Conservation (phyloP, 352 stramenopile species). For the Phytopythium boreale region DNA sequence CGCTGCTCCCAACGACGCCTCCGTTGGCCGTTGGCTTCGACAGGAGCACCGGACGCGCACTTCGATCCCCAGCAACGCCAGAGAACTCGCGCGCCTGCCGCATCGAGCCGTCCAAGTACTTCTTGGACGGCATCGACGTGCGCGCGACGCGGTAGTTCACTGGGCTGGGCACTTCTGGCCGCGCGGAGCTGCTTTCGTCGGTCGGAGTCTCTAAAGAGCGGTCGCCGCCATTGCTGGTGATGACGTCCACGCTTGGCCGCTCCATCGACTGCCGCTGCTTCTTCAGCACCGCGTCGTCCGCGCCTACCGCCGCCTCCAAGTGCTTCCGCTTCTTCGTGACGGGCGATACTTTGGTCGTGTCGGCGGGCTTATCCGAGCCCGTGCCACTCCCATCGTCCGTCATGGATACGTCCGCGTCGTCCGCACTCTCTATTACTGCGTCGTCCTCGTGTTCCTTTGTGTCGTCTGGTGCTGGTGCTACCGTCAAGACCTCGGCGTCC, state of each 20-base stretch:
- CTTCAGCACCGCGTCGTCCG: conserved; percentile 14
- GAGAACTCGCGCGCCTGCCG: conserved; percentile 30
- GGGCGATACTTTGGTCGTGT: background rate
- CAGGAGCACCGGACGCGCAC: conserved; percentile 4
- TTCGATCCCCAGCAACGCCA: background rate
- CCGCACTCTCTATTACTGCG: background rate
- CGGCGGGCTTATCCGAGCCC: conserved; percentile 8
- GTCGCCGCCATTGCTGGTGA: background rate
- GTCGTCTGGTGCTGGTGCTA: background rate
- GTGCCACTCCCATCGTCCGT: conserved; percentile 12
- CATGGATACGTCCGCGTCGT: conserved; percentile 1
- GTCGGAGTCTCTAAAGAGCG: background rate
- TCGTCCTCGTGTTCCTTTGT: conserved; percentile 5
- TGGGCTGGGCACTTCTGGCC: background rate
- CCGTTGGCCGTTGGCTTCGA: background rate
- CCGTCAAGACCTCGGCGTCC: background rate
- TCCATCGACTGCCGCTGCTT: conserved; percentile 1
- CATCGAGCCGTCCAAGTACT: conserved; percentile 37
- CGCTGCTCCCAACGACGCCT: background rate
- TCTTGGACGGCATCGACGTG: conserved; percentile 36
- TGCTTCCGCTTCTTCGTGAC: conserved; percentile 27
- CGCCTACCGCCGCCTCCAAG: conserved; percentile 13
- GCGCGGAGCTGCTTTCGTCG: background rate
- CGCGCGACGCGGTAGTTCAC: conserved; percentile 22
- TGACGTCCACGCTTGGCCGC: background rate